Percentiles rank a stretch among this genome's conserved stretches.
These are phyloP conservation scores for Hypomontagnella monticulosa DNA, from an alignment of 495 filamentous ascomycete genomes.

Conservation along the genomic window DNA sequence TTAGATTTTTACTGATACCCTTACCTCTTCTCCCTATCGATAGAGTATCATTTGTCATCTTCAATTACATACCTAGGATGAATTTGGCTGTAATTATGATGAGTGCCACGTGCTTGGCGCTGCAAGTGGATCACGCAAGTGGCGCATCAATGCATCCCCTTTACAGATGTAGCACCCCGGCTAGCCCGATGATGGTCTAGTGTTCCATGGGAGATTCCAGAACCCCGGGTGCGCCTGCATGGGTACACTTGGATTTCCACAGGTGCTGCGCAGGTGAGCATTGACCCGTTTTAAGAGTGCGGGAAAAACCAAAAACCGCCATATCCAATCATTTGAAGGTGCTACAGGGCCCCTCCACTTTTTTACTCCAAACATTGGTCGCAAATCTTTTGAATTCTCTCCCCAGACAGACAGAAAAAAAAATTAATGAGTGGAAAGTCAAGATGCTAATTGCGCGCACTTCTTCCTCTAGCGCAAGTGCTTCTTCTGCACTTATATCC, in stretches of 20 bases:
- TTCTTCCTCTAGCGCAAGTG: slow-evolving; percentile 17
- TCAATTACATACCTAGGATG: not conserved
- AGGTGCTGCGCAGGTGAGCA: not conserved
- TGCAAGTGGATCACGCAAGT: no score
- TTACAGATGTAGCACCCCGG: no score
- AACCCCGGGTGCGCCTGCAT: slow-evolving; percentile 10
- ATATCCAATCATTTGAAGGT: slow-evolving; percentile 20
- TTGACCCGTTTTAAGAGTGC: slow-evolving; percentile 6
- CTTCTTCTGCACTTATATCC: slow-evolving; percentile 25
- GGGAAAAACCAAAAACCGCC: slow-evolving; percentile 29
- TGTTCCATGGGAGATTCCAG: slow-evolving; percentile 15
- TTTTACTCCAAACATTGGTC: slow-evolving; percentile 34
- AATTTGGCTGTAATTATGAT: not conserved
- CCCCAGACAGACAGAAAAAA: slow-evolving; percentile 26
- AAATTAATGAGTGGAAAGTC: slow-evolving; percentile 32
- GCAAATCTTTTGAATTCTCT: slow-evolving; percentile 29
- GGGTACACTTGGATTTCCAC: not conserved
- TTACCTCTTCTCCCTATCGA: not conserved
- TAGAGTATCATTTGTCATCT: slow-evolving; percentile 7
- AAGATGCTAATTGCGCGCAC: slow-evolving; percentile 29
- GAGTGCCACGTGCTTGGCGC: not conserved
- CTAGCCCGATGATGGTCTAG: no score
- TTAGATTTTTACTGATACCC: no score
- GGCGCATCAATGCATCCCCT: no score
- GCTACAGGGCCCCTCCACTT: slow-evolving; percentile 25